Evolutionary conservation across 306 rosid species (phyloP), one percentile per base, ranked within the genome.

Genomic region (Echinosophora koreensis): DNA sequence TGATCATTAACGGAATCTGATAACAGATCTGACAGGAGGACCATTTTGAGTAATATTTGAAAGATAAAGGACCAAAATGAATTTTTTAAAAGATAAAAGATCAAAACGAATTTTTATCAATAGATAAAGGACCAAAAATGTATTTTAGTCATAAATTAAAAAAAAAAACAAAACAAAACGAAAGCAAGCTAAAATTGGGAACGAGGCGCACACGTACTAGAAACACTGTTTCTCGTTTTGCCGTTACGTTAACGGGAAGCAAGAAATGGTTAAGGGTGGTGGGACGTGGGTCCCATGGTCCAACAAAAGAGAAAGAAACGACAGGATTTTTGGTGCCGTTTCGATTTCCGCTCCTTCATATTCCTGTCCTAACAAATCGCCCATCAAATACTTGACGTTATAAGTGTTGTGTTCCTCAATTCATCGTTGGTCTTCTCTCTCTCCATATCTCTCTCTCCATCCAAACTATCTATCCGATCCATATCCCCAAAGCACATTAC

Each of bases 291-390:
- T 34, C n/a, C n/a, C 0, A 54, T 8, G 44, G 15, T 50, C 74
- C 74, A 61, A 12, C 38, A 73, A 32, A 49, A 66, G 32, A 62
- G 73, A 17, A 49, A 66, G 32, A 62, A 79, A 79, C 65, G 66
- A 39, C 70, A 39, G 4, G 6, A 2, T 60, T 44, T 1, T 37
- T 63, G 8, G 50, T 63, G 38, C n/a, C 52, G 71, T 62, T 74
- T 74, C 34, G 5, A 32, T 55, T 71, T 8, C 28, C 54, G 47
- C 39, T 13, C 39, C 37, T 35, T 32, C 57, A 8, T 6, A 28
- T 58, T 59, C 50, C 14, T 32, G 13, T 59, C 41, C 73, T 13
- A 47, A 65, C 57, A 49, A 54, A 75, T 18, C 69, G 12, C 27
- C 47, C 55, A 38, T 27, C 28, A 64, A 18, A 37, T 16, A 42